Base-by-base conservation (phyloP, 2,329 filamentous ascomycete species). In the Atkinsonella texensis region DNA sequence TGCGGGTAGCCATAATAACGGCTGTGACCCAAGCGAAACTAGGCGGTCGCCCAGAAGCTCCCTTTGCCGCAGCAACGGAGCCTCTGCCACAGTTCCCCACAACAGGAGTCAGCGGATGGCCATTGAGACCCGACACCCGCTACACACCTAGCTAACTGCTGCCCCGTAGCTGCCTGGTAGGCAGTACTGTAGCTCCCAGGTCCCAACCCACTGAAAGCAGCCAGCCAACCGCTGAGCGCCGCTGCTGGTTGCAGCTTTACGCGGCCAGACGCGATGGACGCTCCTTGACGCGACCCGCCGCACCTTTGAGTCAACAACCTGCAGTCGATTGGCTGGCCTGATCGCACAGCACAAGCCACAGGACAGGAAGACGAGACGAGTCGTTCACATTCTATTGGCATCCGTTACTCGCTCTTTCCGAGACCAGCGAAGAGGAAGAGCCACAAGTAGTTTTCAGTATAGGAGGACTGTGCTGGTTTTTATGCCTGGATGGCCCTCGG, bases 231-330 rank as follows among this genome's bases (percentile, higher is more conserved):
- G 48, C 31, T 12, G 28, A 23, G 28, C 35, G 32, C 9, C 13
- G 15, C 20, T 20, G 32, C 49, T 50, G 50, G 46, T 55, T 56
- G 60, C 61, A 54, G 60, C 67, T 69, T 68, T 66, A 69, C 67
- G 65, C 67, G 66, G 59, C 57, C 46, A 54, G 55, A 62, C 63
- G 62, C 60, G 61, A 47, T 15, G 28, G 41, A 28, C 50, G n/a
- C 38, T 45, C 38, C 38, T 40, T 15, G 33, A 48, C 50, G 52
- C 52, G 52, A 51, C 50, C 49, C 32, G 47, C 32, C 43, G 43
- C 49, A 39, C 23, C 38, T 17, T 38, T 12, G 35, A 38, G 35
- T 38, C 35, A 38, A 38, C 35, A 38, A 12, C 11, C 35, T 12
- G 15, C 38, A 35, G 28, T 43, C 12, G 39, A 18, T 31, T 31